Conservation (phyloP, 129 eudicot species). For the Solidago caesia region DNA sequence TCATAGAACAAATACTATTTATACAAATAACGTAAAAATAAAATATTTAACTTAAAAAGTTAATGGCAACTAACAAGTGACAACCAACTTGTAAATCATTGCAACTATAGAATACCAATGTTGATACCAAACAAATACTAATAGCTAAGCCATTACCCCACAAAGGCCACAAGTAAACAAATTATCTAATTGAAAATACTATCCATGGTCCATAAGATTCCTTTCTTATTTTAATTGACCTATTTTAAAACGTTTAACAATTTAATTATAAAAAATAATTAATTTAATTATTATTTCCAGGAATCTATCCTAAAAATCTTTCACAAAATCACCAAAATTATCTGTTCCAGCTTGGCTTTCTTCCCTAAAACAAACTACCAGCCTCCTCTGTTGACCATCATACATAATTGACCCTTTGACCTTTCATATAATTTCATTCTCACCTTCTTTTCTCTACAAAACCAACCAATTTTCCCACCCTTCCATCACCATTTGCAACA, state of each 20-base stretch:
- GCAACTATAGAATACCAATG: no score
- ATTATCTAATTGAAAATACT: background rate
- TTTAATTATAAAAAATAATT: no score
- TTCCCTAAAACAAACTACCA: slow-evolving; percentile 33
- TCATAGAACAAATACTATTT: no score
- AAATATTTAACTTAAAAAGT: no score
- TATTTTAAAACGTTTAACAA: no score
- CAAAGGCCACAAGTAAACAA: background rate
- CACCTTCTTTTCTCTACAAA: slow-evolving; percentile 27
- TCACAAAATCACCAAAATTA: slow-evolving; percentile 24
- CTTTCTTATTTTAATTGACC: background rate
- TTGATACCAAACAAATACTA: background rate
- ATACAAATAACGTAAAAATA: no score
- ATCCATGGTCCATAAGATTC: slow-evolving; percentile 3
- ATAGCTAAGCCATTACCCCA: background rate
- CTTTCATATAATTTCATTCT: slow-evolving; percentile 12
- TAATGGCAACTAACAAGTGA: background rate
- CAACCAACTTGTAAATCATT: background rate
- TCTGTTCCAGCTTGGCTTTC: slow-evolving; percentile 32
- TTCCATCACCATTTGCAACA: slow-evolving; percentile 17
- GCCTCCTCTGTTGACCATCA: slow-evolving; percentile 35
- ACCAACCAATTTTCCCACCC: slow-evolving; percentile 16
- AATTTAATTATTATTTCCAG: background rate
- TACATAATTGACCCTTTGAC: background rate
- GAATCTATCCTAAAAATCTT: slow-evolving; percentile 8